phyloP scores from a whole-genome alignment of 2,329 filamentous ascomycete genomes.

The Diaporthe vexans region DNA sequence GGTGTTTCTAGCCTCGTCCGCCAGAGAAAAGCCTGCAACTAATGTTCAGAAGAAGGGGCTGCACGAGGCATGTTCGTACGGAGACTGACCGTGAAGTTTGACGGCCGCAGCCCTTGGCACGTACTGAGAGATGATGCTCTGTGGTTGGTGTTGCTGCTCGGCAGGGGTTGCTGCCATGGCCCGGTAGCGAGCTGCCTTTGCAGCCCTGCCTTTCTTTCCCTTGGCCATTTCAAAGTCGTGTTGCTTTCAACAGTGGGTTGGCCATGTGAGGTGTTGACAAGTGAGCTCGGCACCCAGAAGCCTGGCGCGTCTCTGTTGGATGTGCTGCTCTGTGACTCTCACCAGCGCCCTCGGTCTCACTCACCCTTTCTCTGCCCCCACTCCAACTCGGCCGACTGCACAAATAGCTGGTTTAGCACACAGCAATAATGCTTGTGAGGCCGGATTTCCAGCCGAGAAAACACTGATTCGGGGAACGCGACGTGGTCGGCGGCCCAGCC shows the following conservation, averaged over 20 bases:
- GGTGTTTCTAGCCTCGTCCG: constrained; percentile 66
- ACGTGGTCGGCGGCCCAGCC: background rate
- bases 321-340: background rate
- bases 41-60: constrained; percentile 52
- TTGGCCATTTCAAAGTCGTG: constrained; percentile 42
- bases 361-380: background rate
- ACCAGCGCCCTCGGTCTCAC: background rate
- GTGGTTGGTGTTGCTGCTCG: constrained; percentile 19
- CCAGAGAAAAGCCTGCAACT: constrained; percentile 56
- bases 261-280: constrained; percentile 5
- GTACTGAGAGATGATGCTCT: constrained; percentile 37
- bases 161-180: constrained; percentile 14
- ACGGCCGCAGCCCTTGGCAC: constrained; percentile 28
- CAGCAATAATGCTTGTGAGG: background rate
- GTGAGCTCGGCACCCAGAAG: background rate
- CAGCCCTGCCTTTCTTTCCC: constrained; percentile 45
- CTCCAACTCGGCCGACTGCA: background rate
- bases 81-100: constrained; percentile 39
- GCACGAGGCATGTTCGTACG: constrained; percentile 21
- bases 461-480: too few species aligned
- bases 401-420: background rate
- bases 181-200: constrained; percentile 43
- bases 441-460: background rate
- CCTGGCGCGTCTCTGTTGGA: background rate
- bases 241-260: background rate